Evolutionary conservation across 2,329 filamentous ascomycete species (phyloP), one percentile per base, ranked within the genome.

Genomic region (Sclerotinia spermophila): DNA sequence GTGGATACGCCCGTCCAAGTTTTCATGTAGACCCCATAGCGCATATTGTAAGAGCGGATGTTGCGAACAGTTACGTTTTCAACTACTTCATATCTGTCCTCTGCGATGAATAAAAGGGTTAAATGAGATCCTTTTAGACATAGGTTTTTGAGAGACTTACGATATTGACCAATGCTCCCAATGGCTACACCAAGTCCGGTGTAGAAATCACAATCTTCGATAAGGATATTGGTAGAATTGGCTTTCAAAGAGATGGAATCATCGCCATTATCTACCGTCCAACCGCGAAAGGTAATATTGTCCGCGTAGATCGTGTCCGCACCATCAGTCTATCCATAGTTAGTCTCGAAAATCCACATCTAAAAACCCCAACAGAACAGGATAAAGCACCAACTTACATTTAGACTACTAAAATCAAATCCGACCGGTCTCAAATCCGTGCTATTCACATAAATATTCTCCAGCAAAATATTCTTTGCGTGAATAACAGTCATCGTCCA

Each of bases 111-210:
- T n/a, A 24, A 51, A 27, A 51, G 24, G 3, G 33, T 68, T 51
- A 60, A 60, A 24, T 38, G 2, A 1, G 10, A 17, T 40, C 3
- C 4, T 3, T 1, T 0, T 19, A 33, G 24, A 21, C 15, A 27
- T 24, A 8, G 11, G 13, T 17, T 7, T 8, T 8, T 21, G 30
- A 3, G n/a, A 10, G 11, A 42, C n/a, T 42, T 64, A 27, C 67
- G 33, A 72, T 86, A 87, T 77, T 88, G 87, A 0, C 85, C 86
- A 56, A 89, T 85, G 40, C 83, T 86, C 3, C 86, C 87, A 24
- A 89, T 81, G 2, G 87, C 85, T n/a, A 88, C 79, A 3, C 86
- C 85, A 5, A 83, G 80, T 2, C 86, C 85, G 42, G 81, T 81
- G 71, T 82, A 81, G 76, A 87, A 86, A 5, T 79, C 80, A 64